Conservation (phyloP, 1,139 yeast genomes). For the Scheffersomyces cryptocercus region DNA sequence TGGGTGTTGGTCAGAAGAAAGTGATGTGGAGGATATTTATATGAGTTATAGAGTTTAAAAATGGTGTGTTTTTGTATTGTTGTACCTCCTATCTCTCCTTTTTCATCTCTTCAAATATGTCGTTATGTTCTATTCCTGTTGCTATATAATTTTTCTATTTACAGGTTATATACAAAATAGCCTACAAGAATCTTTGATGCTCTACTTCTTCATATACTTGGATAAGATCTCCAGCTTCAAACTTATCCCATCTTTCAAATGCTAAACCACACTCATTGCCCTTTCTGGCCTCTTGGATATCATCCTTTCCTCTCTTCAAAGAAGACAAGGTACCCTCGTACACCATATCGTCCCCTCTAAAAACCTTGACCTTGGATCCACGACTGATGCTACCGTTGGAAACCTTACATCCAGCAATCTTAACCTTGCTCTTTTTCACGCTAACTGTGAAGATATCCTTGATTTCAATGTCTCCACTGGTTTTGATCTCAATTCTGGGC, state of each 20-base stretch:
- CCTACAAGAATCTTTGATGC: conserved; percentile 65
- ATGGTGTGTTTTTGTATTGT: background rate
- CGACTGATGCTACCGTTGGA: conserved; percentile 65
- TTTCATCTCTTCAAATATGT: no score
- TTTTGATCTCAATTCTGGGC: conserved; percentile 70
- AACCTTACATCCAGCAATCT: conserved; percentile 87
- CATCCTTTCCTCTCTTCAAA: conserved; percentile 82
- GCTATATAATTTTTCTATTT: conserved; percentile 1
- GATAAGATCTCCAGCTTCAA: conserved; percentile 73
- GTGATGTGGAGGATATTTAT: background rate
- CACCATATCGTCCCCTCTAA: conserved; percentile 55
- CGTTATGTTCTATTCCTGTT: background rate
- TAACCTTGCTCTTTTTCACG: conserved; percentile 44
- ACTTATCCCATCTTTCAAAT: conserved; percentile 69
- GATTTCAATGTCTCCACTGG: conserved; percentile 67
- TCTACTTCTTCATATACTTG: conserved; percentile 72
- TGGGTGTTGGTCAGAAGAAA: background rate
- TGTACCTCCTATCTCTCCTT: background rate
- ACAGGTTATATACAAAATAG: conserved; percentile 3
- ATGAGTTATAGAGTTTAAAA: background rate
- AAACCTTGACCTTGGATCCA: conserved; percentile 60
- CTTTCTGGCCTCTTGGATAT: conserved; percentile 72
- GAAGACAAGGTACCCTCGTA: conserved; percentile 72
- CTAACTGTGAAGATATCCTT: conserved; percentile 74
- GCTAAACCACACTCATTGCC: conserved; percentile 91